phyloP scores from a whole-genome alignment of 768 basidiomycete species.

The Phlebiopsis flavidoalba region DNA sequence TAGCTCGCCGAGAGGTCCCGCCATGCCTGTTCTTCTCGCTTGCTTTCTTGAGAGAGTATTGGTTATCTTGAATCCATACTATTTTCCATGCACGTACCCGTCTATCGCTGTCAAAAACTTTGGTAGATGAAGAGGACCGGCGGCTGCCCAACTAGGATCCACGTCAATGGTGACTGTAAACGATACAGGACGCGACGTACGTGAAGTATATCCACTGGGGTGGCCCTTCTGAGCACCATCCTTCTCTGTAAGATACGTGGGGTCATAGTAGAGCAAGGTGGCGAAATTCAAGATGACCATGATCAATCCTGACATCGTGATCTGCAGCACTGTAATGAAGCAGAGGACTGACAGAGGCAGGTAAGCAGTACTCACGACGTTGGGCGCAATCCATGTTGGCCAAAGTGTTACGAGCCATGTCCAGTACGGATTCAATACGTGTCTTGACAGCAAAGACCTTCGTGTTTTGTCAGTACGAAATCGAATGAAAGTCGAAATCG shows the following conservation, averaged over 20 bases:
- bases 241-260: slow-evolving; percentile 63
- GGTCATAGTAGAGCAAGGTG: slow-evolving; percentile 83
- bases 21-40: slow-evolving; percentile 92
- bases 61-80: background rate
- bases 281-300: slow-evolving; percentile 82
- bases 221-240: slow-evolving; percentile 53
- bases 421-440: slow-evolving; percentile 84
- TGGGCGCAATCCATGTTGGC: slow-evolving; percentile 82
- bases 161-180: background rate
- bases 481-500: background rate
- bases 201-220: slow-evolving; percentile 91
- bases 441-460: slow-evolving; percentile 73
- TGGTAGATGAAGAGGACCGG: slow-evolving; percentile 94
- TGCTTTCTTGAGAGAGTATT: slow-evolving; percentile 64
- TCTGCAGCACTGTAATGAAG: slow-evolving; percentile 40
- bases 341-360: background rate
- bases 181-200: slow-evolving; percentile 35
- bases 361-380: slow-evolving; percentile 55
- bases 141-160: slow-evolving; percentile 68
- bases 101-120: slow-evolving; percentile 84
- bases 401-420: slow-evolving; percentile 87
- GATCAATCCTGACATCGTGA: slow-evolving; percentile 79
- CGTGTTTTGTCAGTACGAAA: background rate
- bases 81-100: slow-evolving; percentile 49
- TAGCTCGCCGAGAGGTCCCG: slow-evolving; percentile 96